phyloP scores from a whole-genome alignment of 179 eudicot genomes.

The Amaranthus tricolor region DNA sequence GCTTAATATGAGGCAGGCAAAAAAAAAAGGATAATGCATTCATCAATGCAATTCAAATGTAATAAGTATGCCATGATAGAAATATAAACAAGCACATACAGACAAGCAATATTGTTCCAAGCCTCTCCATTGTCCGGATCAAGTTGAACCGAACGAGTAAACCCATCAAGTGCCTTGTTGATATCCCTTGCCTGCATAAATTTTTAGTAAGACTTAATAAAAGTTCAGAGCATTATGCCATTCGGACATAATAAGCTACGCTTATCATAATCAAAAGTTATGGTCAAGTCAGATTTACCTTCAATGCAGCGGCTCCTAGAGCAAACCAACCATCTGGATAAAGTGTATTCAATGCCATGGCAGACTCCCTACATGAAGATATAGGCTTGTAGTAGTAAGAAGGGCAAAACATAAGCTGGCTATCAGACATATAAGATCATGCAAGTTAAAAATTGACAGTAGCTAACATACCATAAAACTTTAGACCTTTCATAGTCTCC shows the following conservation, averaged over 20 bases:
- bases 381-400: constrained; percentile 1
- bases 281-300: constrained; percentile 38
- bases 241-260: neutral
- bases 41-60: neutral
- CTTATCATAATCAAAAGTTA: neutral
- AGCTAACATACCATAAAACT: constrained; percentile 30
- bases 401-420: neutral
- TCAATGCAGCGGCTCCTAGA: constrained; percentile 91
- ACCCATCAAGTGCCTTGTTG: constrained; percentile 80
- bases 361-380: constrained; percentile 62
- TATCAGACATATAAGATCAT: neutral
- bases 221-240: neutral
- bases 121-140: constrained; percentile 99
- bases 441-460: neutral
- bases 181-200: constrained; percentile 70
- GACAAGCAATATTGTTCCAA: constrained; percentile 96
- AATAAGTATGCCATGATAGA: neutral
- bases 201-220: neutral
- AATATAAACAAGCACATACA: constrained; percentile 46
- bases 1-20: constrained; percentile 8
- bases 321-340: constrained; percentile 99
- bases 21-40: neutral
- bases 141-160: constrained; percentile 89
- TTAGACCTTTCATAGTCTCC: constrained; percentile 79
- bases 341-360: constrained; percentile 84